Conservation (phyloP, 441 rosid genomes). For the Hura crepitans region DNA sequence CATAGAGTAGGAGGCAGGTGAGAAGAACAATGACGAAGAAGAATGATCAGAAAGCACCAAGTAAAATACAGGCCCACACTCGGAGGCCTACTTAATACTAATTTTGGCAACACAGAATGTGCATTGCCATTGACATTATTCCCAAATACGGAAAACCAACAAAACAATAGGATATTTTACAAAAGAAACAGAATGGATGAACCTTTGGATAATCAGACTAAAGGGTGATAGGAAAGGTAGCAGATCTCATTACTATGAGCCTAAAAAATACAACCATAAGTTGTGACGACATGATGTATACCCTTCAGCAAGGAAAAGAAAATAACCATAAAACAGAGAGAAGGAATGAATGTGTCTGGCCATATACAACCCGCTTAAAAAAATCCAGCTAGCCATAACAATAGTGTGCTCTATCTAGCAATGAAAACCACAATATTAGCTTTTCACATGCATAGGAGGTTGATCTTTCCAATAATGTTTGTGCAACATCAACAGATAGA, state of each 20-base stretch:
- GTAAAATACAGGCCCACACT: constrained; percentile 7
- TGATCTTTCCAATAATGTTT: constrained; percentile 5
- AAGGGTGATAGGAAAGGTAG: constrained; percentile 7
- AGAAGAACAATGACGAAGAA: neutral
- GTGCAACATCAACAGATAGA: constrained; percentile 20
- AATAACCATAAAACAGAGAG: neutral
- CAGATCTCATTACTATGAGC: neutral
- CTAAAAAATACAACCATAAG: neutral
- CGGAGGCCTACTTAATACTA: constrained; percentile 14
- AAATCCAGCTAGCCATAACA: constrained; percentile 11
- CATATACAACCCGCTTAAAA: constrained; percentile 17
- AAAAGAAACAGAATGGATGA: neutral
- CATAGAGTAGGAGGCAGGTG: constrained; percentile 7
- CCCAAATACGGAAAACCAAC: constrained; percentile 4
- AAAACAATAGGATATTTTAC: neutral
- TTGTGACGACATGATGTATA: neutral
- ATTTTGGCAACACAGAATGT: neutral
- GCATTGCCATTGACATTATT: neutral
- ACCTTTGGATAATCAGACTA: neutral
- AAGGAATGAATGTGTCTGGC: neutral
- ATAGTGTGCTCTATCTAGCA: constrained; percentile 13
- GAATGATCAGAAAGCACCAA: neutral
- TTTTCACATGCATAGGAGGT: neutral
- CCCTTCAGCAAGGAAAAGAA: neutral
- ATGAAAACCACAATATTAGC: too few species aligned